Percentiles rank a stretch among this genome's conserved stretches.
Conservation (phyloP, 83 land plant genomes). For the Picea abies region DNA sequence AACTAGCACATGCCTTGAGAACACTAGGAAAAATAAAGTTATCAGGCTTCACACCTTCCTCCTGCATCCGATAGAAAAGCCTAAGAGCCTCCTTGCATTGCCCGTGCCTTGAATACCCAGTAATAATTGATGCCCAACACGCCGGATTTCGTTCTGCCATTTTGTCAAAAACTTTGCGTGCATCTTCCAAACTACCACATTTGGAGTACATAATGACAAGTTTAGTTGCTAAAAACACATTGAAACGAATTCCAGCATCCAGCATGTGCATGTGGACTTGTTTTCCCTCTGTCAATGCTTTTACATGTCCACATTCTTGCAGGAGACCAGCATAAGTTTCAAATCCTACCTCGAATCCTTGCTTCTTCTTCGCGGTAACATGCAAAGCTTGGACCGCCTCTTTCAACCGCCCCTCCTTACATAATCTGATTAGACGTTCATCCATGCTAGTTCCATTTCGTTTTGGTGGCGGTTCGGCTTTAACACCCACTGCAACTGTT, state of each 20-base stretch:
- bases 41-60: constrained; percentile 53
- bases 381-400: too few species aligned
- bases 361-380: too few species aligned
- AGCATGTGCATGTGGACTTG: too few species aligned
- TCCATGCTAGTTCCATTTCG: too few species aligned
- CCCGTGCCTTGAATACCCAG: constrained; percentile 59
- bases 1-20: constrained; percentile 43
- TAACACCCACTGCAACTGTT: too few species aligned
- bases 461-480: too few species aligned
- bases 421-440: too few species aligned
- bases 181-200: constrained; percentile 51
- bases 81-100: constrained; percentile 42
- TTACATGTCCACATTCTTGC: too few species aligned
- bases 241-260: constrained; percentile 4
- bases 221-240: constrained; percentile 57
- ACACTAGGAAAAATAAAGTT: constrained; percentile 40
- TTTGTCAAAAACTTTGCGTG: constrained; percentile 38
- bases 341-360: too few species aligned
- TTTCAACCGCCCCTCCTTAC: too few species aligned
- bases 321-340: too few species aligned
- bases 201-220: constrained; percentile 59
- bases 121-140: constrained; percentile 53
- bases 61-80: constrained; percentile 55
- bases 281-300: too few species aligned
- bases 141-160: constrained; percentile 53